Base-by-base conservation (phyloP, 345 rosid species). In the Bruguiera gymnorhiza region DNA sequence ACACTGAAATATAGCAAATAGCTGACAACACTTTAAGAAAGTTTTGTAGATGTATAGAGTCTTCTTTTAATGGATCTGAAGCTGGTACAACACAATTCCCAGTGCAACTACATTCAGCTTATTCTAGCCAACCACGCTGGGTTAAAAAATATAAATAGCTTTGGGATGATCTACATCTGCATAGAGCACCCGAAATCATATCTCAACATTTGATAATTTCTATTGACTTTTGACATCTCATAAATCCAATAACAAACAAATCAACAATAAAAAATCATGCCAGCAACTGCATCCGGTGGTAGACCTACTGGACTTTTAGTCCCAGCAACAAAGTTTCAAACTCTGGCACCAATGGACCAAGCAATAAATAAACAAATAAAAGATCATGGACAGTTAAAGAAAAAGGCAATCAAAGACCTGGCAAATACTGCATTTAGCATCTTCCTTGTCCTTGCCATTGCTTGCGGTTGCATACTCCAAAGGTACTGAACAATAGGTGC, bases 401-500 rank as follows among this genome's bases (percentile, higher is more conserved):
- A 31, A 13, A 6, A 1, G 6, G 6, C 30, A 56, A 53, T 58
- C 55, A 74, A 66, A 24, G 21, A 96, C 99, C 97, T 96, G 98
- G 75, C 99, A 96, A 72, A 96, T 80, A 65, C 94, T 92, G 89
- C 99, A 96, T 77, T 86, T 96, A 61, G 75, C 74, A 68, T 86
- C 96, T 66, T 83, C 80, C 60, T 81, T 81, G 68, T 75, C 75
- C 39, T 67, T 74, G 46, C 70, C 59, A 70, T 64, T 58, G 68
- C 59, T 67, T 13, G 63, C 31, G 73, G 67, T 69, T 46, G 34
- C 77, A 73, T 78, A 79, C 66, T 81, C 82, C 24, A 52, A 53
- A 72, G 78, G 58, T 70, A 73, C 32, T 18, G 74, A 59, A 73
- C 86, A 82, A 76, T 84, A 87, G 73, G 72, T 70, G 75, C 87